Conservation (phyloP, 2,329 filamentous ascomycete species). For the Verticillium tricorpus region DNA sequence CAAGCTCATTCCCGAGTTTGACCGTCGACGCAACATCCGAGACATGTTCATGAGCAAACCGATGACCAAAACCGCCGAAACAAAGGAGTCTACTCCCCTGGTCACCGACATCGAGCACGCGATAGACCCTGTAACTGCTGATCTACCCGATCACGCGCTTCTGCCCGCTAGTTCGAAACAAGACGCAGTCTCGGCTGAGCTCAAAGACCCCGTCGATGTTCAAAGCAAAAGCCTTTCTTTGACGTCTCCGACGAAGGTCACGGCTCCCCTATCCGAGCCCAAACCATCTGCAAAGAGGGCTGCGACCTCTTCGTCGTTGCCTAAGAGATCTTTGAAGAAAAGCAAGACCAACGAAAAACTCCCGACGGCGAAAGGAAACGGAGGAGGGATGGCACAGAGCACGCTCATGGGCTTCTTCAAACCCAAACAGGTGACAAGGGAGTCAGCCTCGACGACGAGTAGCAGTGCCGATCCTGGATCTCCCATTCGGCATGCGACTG, state of each 20-base stretch:
- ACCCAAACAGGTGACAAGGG: conserved; percentile 35
- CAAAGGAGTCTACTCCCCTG: conserved; percentile 7
- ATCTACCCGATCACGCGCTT: not conserved
- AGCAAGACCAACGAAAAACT: conserved; percentile 19
- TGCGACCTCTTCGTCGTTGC: conserved; percentile 4
- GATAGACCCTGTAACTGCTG: not conserved
- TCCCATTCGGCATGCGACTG: not conserved
- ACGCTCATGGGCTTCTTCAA: conserved; percentile 80
- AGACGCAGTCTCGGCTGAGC: not conserved
- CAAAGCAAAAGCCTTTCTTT: conserved; percentile 6
- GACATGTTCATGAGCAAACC: conserved; percentile 80
- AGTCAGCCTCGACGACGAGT: not conserved
- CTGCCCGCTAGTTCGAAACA: not conserved
- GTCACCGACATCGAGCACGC: not conserved
- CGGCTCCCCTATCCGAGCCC: conserved; percentile 1
- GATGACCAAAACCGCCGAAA: conserved; percentile 13
- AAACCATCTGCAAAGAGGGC: conserved; percentile 13
- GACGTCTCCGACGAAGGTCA: conserved; percentile 30
- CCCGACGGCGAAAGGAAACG: conserved; percentile 23
- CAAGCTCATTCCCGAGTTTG: conserved; percentile 82
- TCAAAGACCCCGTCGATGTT: not conserved
- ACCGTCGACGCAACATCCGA: conserved; percentile 77
- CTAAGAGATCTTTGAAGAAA: conserved; percentile 30
- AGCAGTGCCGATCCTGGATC: not conserved
- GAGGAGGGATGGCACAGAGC: conserved; percentile 35